Evolutionary conservation across 148 eudicot species (phyloP).

Genomic region (Dianthus caryophyllus): DNA sequence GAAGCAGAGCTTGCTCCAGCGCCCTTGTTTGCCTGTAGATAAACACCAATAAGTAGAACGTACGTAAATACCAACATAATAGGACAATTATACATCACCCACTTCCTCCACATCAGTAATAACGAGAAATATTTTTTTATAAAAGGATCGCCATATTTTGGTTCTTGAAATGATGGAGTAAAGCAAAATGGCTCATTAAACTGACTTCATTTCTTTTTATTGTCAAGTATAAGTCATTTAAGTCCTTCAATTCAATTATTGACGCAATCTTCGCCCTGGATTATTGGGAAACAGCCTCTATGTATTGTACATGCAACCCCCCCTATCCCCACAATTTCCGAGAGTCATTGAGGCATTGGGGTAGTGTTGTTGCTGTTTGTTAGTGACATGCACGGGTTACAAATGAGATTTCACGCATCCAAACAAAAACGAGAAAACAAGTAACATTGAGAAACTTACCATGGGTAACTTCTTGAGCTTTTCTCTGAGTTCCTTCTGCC

Average conservation of each 20-base stretch:
- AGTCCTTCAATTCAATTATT: too few relatives aligned
- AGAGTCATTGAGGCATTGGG: too few relatives aligned
- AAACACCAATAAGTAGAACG: not conserved
- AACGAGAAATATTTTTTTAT: not conserved
- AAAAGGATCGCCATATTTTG: too few relatives aligned
- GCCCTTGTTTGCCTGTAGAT: constrained; percentile 54
- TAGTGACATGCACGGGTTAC: not conserved
- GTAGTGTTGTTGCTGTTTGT: too few relatives aligned
- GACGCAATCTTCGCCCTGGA: too few relatives aligned
- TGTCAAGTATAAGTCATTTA: too few relatives aligned
- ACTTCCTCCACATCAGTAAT: not conserved
- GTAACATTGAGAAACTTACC: constrained; percentile 39
- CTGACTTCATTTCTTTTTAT: too few relatives aligned
- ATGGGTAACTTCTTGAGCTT: constrained; percentile 62
- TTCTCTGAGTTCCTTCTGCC: constrained; percentile 65
- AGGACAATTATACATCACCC: not conserved
- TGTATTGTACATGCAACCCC: too few relatives aligned
- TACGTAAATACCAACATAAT: not conserved
- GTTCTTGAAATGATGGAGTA: too few relatives aligned
- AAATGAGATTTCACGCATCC: not conserved
- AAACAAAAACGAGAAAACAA: not conserved
- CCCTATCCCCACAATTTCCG: too few relatives aligned
- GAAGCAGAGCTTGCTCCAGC: constrained; percentile 31
- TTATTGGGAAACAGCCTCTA: too few relatives aligned
- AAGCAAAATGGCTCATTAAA: too few relatives aligned